Percentiles rank a stretch among this genome's conserved stretches.
Evolutionary conservation across 2,329 filamentous ascomycete genomes (phyloP).

Genomic region (Aspergillus phoenicis): DNA sequence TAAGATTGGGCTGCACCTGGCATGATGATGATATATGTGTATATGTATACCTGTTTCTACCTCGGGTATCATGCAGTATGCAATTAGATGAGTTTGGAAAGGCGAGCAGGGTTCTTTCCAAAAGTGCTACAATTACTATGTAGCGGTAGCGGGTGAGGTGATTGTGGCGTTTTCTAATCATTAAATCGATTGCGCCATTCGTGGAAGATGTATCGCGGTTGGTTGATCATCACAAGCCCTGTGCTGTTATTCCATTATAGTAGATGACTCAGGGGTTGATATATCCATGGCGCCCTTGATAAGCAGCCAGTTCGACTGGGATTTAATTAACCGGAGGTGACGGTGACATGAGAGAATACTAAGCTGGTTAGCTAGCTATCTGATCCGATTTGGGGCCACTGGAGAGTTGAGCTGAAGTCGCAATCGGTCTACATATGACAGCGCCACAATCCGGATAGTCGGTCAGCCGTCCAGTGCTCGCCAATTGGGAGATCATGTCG

Average conservation of each 20-base stretch:
- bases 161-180: not conserved
- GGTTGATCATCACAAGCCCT: not conserved
- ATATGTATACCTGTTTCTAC: not conserved
- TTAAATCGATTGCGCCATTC: not conserved
- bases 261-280: not conserved
- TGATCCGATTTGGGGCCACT: not conserved
- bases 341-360: not conserved
- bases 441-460: not conserved
- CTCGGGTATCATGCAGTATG: not conserved
- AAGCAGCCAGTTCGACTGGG: not conserved
- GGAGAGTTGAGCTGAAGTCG: not conserved
- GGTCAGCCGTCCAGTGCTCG: not conserved
- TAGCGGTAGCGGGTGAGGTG: too few relatives aligned
- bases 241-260: not conserved
- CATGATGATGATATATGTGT: not conserved
- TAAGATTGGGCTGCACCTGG: not conserved
- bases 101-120: not conserved
- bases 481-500: not conserved
- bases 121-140: too few relatives aligned
- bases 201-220: not conserved
- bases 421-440: not conserved
- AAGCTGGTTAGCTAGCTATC: not conserved
- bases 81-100: not conserved
- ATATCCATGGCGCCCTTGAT: not conserved
- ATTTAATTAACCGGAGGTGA: conserved; percentile 4